Conservation (phyloP, 495 filamentous ascomycete species). For the Durotheca rogersii region DNA sequence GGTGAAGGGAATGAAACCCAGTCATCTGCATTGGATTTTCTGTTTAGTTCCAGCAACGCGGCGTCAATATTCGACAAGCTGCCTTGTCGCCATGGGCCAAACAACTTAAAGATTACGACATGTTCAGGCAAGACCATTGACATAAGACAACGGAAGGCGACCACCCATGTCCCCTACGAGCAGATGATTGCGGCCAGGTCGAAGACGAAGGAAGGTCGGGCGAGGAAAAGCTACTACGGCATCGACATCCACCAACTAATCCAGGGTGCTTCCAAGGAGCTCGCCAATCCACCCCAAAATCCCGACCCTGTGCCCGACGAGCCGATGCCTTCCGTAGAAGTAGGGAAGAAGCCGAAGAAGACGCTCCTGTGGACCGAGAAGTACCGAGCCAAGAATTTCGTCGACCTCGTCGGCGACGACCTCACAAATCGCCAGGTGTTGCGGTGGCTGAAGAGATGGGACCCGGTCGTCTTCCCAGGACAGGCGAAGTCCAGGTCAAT, state of each 20-base stretch:
- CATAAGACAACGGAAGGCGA: slow-evolving; percentile 53
- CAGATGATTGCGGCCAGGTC: slow-evolving; percentile 69
- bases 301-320: slow-evolving; percentile 28
- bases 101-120: slow-evolving; percentile 55
- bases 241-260: slow-evolving; percentile 83
- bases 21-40: slow-evolving; percentile 3
- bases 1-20: not conserved
- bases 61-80: slow-evolving; percentile 38
- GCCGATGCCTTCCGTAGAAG: slow-evolving; percentile 33
- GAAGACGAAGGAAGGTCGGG: slow-evolving; percentile 63
- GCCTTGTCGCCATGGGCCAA: slow-evolving; percentile 36
- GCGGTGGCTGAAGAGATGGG: slow-evolving; percentile 92
- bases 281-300: slow-evolving; percentile 26
- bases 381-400: slow-evolving; percentile 88
- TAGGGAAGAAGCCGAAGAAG: slow-evolving; percentile 47
- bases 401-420: slow-evolving; percentile 91
- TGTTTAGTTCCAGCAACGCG: slow-evolving; percentile 11
- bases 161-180: slow-evolving; percentile 60
- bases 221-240: slow-evolving; percentile 85
- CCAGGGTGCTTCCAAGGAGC: slow-evolving; percentile 61
- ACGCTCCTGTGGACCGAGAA: slow-evolving; percentile 80
- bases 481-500: slow-evolving; percentile 55
- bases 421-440: slow-evolving; percentile 89
- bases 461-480: slow-evolving; percentile 85
- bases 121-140: slow-evolving; percentile 64